These are phyloP conservation scores for Colletotrichum abscissum DNA, from an alignment of 2,329 filamentous ascomycete genomes.

Conservation along the genomic window DNA sequence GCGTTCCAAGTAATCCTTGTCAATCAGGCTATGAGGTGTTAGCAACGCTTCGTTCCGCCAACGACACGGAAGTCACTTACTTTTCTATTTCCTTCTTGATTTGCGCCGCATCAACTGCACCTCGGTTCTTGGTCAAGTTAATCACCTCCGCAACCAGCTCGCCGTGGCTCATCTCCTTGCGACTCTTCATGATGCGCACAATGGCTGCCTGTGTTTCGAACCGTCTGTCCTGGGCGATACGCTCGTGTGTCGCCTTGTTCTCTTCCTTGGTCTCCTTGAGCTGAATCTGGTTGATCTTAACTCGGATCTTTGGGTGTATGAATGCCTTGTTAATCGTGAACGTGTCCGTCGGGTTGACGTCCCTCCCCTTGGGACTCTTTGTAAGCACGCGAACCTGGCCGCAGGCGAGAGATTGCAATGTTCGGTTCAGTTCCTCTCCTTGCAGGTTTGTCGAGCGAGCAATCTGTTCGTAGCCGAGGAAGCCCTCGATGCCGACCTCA, in stretches of 20 bases:
- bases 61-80: conserved; percentile 58
- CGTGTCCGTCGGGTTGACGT: conserved; percentile 81
- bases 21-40: conserved; percentile 74
- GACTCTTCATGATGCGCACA: conserved; percentile 95
- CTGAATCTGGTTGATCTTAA: conserved; percentile 99
- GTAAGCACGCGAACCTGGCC: conserved; percentile 85
- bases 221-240: conserved; percentile 88
- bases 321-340: conserved; percentile 87
- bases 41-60: conserved; percentile 37
- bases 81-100: conserved; percentile 99
- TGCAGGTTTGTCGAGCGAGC: conserved; percentile 78
- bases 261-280: conserved; percentile 95
- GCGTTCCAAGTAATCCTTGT: conserved; percentile 92
- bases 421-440: conserved; percentile 84
- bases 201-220: conserved; percentile 98
- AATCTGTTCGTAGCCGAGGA: conserved; percentile 81
- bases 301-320: conserved; percentile 82
- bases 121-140: conserved; percentile 85
- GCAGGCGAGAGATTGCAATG: conserved; percentile 94
- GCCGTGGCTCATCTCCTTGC: conserved; percentile 87
- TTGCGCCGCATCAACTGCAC: conserved; percentile 84
- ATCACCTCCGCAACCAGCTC: conserved; percentile 94
- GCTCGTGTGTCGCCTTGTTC: conserved; percentile 92
- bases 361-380: conserved; percentile 87
- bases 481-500: conserved; percentile 67